Percentiles rank a stretch among this genome's conserved stretches.
Conservation (phyloP, 2,329 filamentous ascomycete species). For the Curvularia hawaiiensis region DNA sequence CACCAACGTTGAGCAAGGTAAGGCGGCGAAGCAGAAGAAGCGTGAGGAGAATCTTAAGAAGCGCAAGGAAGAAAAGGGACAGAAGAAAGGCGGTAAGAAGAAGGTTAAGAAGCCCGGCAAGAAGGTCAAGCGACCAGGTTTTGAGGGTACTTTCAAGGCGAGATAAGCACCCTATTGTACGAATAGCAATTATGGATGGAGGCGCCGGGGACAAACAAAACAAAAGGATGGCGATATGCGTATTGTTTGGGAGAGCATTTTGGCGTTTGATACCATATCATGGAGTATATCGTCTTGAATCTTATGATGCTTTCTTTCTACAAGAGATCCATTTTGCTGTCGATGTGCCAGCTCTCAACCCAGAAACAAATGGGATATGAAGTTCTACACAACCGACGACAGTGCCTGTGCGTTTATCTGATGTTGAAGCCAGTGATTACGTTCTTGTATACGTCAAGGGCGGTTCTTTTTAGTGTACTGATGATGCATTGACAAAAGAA, state of each 20-base stretch:
- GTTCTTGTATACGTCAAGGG: not conserved
- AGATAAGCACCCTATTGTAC: constrained; percentile 22
- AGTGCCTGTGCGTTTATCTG: not conserved
- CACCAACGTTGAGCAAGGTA: constrained; percentile 53
- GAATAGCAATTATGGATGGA: not conserved
- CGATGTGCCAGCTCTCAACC: not conserved
- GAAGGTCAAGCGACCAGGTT: constrained; percentile 61
- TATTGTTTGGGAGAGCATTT: constrained; percentile 28
- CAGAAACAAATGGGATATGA: not conserved
- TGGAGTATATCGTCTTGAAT: constrained; percentile 33
- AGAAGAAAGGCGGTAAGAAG: constrained; percentile 67
- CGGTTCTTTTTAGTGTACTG: constrained; percentile 1
- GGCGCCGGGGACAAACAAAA: constrained; percentile 4
- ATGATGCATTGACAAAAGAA: constrained; percentile 32
- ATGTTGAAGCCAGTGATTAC: not conserved
- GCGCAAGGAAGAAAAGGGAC: constrained; percentile 77
- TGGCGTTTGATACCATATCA: constrained; percentile 40
- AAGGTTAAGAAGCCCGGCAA: constrained; percentile 60
- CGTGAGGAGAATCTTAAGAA: constrained; percentile 65
- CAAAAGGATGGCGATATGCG: constrained; percentile 12
- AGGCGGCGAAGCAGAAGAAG: constrained; percentile 57
- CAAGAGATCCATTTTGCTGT: not conserved
- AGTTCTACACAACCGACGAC: not conserved
- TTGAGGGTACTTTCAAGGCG: constrained; percentile 70
- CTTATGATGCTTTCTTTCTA: constrained; percentile 25